Evolutionary conservation across 2,329 filamentous ascomycete genomes (phyloP).

Genomic region (Cercospora beticola): DNA sequence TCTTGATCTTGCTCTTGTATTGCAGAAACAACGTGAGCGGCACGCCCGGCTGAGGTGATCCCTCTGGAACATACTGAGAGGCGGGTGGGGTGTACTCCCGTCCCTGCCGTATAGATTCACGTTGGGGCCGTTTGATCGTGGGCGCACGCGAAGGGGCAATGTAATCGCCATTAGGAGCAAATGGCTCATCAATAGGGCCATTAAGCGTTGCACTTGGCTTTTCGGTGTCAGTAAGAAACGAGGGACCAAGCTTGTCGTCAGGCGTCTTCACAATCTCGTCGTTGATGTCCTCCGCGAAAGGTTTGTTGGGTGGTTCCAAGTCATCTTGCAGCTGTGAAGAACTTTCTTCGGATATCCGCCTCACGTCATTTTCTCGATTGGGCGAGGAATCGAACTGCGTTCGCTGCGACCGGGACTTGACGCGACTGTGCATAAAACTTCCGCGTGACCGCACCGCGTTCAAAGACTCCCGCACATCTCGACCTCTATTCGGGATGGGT

Average conservation of each 20-base stretch:
- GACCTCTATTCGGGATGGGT: conserved; percentile 79
- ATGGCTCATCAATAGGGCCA: conserved; percentile 37
- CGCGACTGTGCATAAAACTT: conserved; percentile 41
- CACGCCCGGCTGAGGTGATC: conserved; percentile 73
- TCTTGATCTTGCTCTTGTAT: conserved; percentile 96
- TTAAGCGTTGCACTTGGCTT: conserved; percentile 37
- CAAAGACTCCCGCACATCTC: conserved; percentile 82
- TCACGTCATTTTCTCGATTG: conserved; percentile 50
- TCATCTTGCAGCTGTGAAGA: conserved; percentile 40
- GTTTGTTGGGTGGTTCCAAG: conserved; percentile 31
- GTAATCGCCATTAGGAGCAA: conserved; percentile 20
- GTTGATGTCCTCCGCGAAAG: conserved; percentile 34
- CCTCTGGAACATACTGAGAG: conserved; percentile 48
- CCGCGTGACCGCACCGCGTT: conserved; percentile 65
- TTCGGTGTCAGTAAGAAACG: conserved; percentile 30
- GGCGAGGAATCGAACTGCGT: conserved; percentile 59
- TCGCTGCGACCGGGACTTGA: conserved; percentile 30
- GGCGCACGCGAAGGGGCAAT: conserved; percentile 18
- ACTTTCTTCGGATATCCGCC: conserved; percentile 64
- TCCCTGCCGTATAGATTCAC: conserved; percentile 22
- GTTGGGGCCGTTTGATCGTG: conserved; percentile 15
- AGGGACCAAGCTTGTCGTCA: conserved; percentile 60
- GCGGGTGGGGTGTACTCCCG: conserved; percentile 41
- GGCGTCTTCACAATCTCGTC: conserved; percentile 59
- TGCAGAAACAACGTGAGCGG: conserved; percentile 92